Evolutionary conservation across 345 rosid species (phyloP), one percentile per base, ranked within the genome.

Genomic region (Eutrema japonicum): DNA sequence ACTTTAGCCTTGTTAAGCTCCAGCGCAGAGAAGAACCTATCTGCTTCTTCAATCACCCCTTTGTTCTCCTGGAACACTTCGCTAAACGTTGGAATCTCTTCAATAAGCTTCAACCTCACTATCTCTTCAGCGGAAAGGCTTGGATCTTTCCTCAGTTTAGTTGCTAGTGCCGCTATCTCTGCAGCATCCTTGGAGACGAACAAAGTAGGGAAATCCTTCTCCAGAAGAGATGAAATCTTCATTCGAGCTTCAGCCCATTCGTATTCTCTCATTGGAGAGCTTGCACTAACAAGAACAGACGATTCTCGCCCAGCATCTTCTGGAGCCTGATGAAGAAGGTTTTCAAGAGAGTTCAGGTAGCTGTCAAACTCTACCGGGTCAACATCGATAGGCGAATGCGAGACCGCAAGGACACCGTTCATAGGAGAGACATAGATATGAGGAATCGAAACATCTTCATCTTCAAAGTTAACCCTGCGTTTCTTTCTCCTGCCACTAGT

Each of bases 301-400:
- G 67, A 42, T 10, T 73, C 80, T 50, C 35, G 5, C 14, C 53
- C 77, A 37, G 40, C 42, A 6, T 78, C 81, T 66, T 72, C 81
- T 12, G 74, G 64, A 59, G 87, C 84, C 69, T 82, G 85, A 38
- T 78, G 71, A 32, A 91, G 83, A 50, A 87, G 85, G 72, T 81
- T 85, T 41, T 85, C 89, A 77, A 91, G 81, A 18, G 91, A 86
- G 87, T 77, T 83, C 71, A 77, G 81, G 77, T 86, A 91, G 74
- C 64, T 79, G 70, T 89, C 92, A 47, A 91, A 91, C 74, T 89
- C 89, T 57, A 71, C 85, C 2, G 86, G 86, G 64, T 83, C 78
- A 35, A 73, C 70, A 33, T 78, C 79, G 4, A 63, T 40, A 45
- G 60, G 59, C 11, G 65, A 61, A 55, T 82, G 80, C 0, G 75